Evolutionary conservation across 495 filamentous ascomycete genomes (phyloP).

Genomic region (Lasiosphaeria ovina): DNA sequence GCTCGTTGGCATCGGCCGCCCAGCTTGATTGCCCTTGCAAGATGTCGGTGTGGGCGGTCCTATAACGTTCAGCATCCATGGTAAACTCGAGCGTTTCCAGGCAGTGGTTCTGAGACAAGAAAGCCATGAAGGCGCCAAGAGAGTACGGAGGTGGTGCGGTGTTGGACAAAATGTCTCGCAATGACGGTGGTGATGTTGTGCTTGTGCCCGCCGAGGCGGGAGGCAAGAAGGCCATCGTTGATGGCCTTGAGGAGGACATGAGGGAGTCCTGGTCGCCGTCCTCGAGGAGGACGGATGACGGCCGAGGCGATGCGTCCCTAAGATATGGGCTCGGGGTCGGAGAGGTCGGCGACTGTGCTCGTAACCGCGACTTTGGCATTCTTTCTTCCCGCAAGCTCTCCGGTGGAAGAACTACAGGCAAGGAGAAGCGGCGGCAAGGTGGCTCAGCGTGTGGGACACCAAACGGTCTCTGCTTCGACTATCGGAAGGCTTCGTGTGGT

Average conservation of each 20-base stretch:
- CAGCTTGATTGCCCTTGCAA: conserved; percentile 25
- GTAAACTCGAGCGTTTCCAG: conserved; percentile 97
- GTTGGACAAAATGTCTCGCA: conserved; percentile 86
- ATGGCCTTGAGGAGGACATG: conserved; percentile 46
- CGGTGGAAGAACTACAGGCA: conserved; percentile 6
- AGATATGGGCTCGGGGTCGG: conserved; percentile 38
- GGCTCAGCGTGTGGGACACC: conserved; percentile 2
- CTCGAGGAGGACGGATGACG: conserved; percentile 39
- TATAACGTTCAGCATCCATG: conserved; percentile 90
- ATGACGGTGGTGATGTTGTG: conserved; percentile 66
- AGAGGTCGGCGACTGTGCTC: conserved; percentile 41
- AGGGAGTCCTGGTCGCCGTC: conserved; percentile 43
- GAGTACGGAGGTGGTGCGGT: conserved; percentile 88
- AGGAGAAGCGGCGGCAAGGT: conserved; percentile 1
- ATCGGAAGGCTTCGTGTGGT: conserved; percentile 12
- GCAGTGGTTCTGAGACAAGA: conserved; percentile 96
- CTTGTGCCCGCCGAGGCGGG: conserved; percentile 27
- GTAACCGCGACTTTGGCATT: conserved; percentile 45
- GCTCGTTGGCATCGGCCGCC: conserved; percentile 56
- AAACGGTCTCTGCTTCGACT: conserved; percentile 16
- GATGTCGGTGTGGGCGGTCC: conserved; percentile 65
- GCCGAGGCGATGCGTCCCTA: conserved; percentile 35
- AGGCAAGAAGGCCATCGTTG: conserved; percentile 44
- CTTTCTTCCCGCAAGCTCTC: conserved; percentile 36
- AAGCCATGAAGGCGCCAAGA: conserved; percentile 91